These are phyloP conservation scores for Ajuga reptans DNA, from an alignment of 305 asterid species.

Conservation along the genomic window DNA sequence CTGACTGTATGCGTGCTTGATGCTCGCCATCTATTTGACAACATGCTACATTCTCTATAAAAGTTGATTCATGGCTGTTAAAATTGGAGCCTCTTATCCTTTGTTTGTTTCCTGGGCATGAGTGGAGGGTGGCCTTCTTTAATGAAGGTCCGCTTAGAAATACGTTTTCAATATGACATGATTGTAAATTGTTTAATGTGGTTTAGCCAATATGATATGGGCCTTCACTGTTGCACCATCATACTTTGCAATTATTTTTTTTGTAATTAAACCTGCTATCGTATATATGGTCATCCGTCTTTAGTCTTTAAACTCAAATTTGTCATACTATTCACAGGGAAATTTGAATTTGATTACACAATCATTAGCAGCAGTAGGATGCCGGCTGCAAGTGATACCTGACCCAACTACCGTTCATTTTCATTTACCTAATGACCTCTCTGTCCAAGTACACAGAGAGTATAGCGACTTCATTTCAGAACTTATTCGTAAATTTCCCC, in stretches of 20 bases:
- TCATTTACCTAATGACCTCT: constrained; percentile 77
- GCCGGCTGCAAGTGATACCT: constrained; percentile 79
- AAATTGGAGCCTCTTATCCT: no score
- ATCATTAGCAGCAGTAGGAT: constrained; percentile 91
- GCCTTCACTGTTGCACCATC: no score
- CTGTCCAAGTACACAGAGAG: constrained; percentile 81
- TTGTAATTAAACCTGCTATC: neutral
- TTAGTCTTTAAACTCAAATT: neutral
- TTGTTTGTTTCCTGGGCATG: no score
- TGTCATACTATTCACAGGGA: constrained; percentile 43
- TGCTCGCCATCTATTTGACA: no score
- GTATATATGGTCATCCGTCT: neutral
- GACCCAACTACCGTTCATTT: constrained; percentile 98
- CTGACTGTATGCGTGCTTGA: no score
- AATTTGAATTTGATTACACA: constrained; percentile 90
- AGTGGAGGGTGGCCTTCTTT: no score
- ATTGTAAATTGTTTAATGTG: no score
- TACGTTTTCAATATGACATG: no score
- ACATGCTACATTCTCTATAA: no score
- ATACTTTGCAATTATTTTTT: neutral
- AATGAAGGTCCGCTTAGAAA: no score
- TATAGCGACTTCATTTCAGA: constrained; percentile 63
- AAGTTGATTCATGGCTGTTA: no score
- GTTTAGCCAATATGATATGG: no score
- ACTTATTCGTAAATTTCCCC: constrained; percentile 75